These are phyloP conservation scores for Hyphodiscus hymeniophilus DNA, from an alignment of 495 filamentous ascomycete species.

Conservation along the genomic window DNA sequence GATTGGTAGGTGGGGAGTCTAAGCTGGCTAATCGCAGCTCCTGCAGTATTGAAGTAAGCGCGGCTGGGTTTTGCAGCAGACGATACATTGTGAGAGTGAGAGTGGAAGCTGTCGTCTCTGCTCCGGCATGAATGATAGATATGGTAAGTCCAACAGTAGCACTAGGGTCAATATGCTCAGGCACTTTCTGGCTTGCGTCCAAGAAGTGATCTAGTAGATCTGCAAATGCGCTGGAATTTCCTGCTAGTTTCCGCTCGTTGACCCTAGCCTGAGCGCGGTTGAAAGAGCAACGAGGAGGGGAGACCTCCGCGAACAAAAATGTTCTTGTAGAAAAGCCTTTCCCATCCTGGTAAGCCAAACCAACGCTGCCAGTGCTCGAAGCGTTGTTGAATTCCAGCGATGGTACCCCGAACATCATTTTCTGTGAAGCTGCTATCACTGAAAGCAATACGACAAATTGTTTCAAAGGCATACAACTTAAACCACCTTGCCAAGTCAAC, in stretches of 20 bases:
- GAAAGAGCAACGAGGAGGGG: neutral
- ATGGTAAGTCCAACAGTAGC: constrained; percentile 4
- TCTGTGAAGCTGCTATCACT: neutral
- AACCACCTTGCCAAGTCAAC: neutral
- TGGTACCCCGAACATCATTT: neutral
- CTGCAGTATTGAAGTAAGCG: neutral
- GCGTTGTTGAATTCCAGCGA: neutral
- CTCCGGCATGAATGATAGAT: constrained; percentile 2
- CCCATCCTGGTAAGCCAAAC: neutral
- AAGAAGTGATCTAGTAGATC: neutral
- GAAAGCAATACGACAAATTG: neutral
- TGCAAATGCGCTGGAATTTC: neutral
- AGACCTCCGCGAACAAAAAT: neutral
- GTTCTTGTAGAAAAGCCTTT: neutral
- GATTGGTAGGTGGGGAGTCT: neutral
- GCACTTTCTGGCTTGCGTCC: neutral
- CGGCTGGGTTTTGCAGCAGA: neutral
- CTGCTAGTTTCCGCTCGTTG: neutral
- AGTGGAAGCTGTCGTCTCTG: constrained; percentile 7
- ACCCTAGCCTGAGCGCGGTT: neutral
- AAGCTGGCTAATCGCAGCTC: constrained; percentile 1
- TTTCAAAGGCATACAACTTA: neutral
- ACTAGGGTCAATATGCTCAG: neutral
- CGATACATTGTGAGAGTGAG: neutral
- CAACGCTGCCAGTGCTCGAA: neutral